These are phyloP conservation scores for Yarrowia hollandica DNA, from an alignment of 805 yeast genomes.

Conservation along the genomic window DNA sequence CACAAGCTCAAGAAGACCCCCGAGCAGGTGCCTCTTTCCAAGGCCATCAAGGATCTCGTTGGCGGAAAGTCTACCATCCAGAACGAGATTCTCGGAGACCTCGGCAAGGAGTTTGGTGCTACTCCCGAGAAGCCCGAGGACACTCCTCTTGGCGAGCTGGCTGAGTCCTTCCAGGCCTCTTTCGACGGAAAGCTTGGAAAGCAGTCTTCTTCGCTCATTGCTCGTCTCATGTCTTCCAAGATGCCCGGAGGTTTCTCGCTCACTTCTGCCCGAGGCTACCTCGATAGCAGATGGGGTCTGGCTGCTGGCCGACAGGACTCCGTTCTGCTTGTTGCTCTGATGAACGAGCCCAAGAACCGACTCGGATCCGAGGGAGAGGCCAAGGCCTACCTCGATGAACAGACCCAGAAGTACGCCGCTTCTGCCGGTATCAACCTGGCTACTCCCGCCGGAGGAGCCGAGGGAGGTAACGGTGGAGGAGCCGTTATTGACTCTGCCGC, in stretches of 20 bases:
- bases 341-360: conserved; percentile 89
- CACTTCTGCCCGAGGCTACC: conserved; percentile 86
- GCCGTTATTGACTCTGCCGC: conserved; percentile 95
- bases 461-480: conserved; percentile 60
- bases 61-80: conserved; percentile 99
- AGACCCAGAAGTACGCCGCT: conserved; percentile 83
- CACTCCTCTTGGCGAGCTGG: conserved; percentile 92
- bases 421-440: conserved; percentile 74
- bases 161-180: conserved; percentile 90
- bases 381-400: conserved; percentile 77
- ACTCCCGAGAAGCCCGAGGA: conserved; percentile 99
- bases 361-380: conserved; percentile 86
- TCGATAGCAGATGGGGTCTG: conserved; percentile 90
- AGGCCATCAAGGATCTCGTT: conserved; percentile 94
- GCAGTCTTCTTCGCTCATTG: conserved; percentile 82
- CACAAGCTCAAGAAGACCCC: conserved; percentile 91
- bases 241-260: conserved; percentile 99
- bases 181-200: conserved; percentile 90
- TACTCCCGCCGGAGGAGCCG: conserved; percentile 56
- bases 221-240: conserved; percentile 91
- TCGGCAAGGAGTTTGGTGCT: conserved; percentile 96
- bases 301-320: conserved; percentile 94
- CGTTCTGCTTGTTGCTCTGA: conserved; percentile 75
- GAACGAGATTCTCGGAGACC: conserved; percentile 97
- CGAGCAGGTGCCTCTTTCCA: conserved; percentile 80